Conservation (phyloP, 371 early-diverging fungal species). For the Apophysomyces sp. region DNA sequence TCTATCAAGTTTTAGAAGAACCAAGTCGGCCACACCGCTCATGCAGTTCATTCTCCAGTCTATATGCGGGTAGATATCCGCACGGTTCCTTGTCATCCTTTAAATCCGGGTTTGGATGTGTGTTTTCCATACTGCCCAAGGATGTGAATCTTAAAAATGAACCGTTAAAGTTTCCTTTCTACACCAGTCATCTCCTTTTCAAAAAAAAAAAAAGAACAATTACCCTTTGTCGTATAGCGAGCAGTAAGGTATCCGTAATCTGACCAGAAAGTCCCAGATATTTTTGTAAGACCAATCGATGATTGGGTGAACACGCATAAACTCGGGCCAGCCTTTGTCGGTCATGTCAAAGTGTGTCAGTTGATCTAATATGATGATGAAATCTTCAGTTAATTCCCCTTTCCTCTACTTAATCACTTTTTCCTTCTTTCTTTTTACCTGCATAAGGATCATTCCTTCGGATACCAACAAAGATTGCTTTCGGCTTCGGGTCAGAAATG, state of each 20-base stretch:
- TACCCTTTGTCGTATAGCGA: constrained; percentile 88
- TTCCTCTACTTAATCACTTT: background rate
- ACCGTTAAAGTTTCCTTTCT: no score
- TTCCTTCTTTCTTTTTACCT: constrained; percentile 40
- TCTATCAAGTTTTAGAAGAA: constrained; percentile 21
- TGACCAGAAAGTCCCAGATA: constrained; percentile 81
- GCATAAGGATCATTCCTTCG: constrained; percentile 91
- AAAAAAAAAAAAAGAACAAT: no score
- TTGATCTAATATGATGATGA: constrained; percentile 42
- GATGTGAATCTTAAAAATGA: constrained; percentile 82
- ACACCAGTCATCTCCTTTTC: no score
- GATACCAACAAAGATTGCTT: constrained; percentile 90
- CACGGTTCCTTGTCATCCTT: constrained; percentile 14
- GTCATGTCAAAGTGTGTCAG: constrained; percentile 74
- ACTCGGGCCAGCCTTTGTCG: constrained; percentile 89
- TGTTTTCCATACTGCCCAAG: constrained; percentile 84
- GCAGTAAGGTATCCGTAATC: constrained; percentile 83
- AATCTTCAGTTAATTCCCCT: background rate
- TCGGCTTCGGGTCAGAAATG: constrained; percentile 47
- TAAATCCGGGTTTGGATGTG: constrained; percentile 80
- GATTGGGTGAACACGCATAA: constrained; percentile 93
- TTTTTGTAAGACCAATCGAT: constrained; percentile 88
- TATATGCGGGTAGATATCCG: constrained; percentile 75
- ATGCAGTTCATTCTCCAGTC: constrained; percentile 60
- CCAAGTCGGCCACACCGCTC: constrained; percentile 77